Percentiles rank a stretch among this genome's conserved stretches.
phyloP scores from a whole-genome alignment of 2,329 filamentous ascomycete species.

The Sporothrix brunneoviolacea region DNA sequence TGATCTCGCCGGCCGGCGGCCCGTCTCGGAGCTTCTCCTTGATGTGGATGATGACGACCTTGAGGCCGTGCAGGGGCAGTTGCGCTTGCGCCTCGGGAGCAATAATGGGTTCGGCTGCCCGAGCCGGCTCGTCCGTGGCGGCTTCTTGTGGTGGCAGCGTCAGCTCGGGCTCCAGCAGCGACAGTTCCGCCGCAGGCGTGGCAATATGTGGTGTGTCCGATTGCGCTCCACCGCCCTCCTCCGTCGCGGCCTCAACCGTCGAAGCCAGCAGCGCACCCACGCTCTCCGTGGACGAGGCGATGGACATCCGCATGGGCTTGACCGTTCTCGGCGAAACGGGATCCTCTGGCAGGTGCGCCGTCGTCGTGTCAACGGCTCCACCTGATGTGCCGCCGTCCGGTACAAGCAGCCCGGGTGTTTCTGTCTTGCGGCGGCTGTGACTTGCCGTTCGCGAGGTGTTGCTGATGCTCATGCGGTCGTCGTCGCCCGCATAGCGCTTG shows the following conservation, averaged over 20 bases:
- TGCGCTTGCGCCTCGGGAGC: constrained; percentile 12
- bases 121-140: constrained; percentile 3
- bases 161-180: constrained; percentile 5
- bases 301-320: constrained; percentile 21
- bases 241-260: too few species aligned
- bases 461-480: constrained; percentile 20
- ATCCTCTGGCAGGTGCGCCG: constrained; percentile 30
- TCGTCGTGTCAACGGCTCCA: too few species aligned
- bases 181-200: constrained; percentile 42
- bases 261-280: too few species aligned
- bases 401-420: background rate
- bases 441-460: constrained; percentile 4
- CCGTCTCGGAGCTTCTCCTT: constrained; percentile 80
- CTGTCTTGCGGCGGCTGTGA: constrained; percentile 16
- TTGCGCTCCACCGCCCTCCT: background rate
- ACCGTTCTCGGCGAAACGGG: constrained; percentile 48
- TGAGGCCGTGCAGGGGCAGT: constrained; percentile 61
- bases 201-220: constrained; percentile 35
- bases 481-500: constrained; percentile 47
- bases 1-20: constrained; percentile 54
- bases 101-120: background rate
- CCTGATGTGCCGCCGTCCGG: constrained; percentile 12
- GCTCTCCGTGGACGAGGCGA: constrained; percentile 11
- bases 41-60: constrained; percentile 84
- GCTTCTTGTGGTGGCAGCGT: constrained; percentile 8